Evolutionary conservation across 768 basidiomycete genomes (phyloP), one percentile per base, ranked within the genome.

Genomic region (Epithele typhae): DNA sequence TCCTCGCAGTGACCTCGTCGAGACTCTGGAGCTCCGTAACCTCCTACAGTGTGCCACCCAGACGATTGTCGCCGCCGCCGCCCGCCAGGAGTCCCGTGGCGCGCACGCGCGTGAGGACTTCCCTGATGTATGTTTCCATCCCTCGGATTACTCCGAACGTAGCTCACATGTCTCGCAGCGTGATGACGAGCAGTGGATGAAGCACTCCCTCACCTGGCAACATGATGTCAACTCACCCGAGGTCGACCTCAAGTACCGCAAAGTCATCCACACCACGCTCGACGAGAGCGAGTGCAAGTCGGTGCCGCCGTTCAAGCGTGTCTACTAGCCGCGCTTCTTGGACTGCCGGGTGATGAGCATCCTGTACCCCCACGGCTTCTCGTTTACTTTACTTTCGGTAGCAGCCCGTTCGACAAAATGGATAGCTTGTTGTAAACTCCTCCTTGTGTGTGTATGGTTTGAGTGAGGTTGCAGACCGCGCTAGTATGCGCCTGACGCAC

Each of bases 61-160:
- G 69, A 98, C 96, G 45, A 93, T 98, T 61, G 85, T 84, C 10
- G 83, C 89, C 39, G 92, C 91, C 17, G 88, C 89, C 43, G 92
- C 92, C 44, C 87, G 95, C 59, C 91, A 93, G 72, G 96, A 98
- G 65, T 95, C 92, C 37, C 91, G 96, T 65, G 96, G 96, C 65
- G 96, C 96, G 32, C 96, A 99, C 63, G 96, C 96, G 40, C 92
- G 96, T 58, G 96, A 98, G 69, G 96, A 99, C 66, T 97, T 69
- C 76, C 84, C 92, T n/a, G 94, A 99, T 21, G 89, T 90, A 49
- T 41, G 77, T 68, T 4, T 11, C 42, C 27, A 30, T 30, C 27
- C 27, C 14, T 30, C n/a, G n/a, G n/a, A n/a, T n/a, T n/a, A n/a
- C n/a, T n/a, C n/a, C n/a, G n/a, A n/a, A n/a, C n/a, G n/a, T n/a